phyloP scores from a whole-genome alignment of 345 rosid genomes.

The Euphorbia peplus region DNA sequence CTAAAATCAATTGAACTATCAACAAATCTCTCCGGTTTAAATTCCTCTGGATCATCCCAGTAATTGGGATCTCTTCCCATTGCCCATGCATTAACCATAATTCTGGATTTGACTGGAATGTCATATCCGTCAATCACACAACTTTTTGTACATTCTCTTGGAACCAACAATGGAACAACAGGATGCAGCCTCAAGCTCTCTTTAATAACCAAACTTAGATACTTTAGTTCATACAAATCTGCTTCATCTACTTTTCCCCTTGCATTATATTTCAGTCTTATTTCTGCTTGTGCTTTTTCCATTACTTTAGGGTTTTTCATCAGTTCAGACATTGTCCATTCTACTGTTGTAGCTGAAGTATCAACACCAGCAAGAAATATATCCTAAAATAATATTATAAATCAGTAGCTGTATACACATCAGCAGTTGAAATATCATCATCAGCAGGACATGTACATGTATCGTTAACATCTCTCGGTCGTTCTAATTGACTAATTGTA shows the following conservation, averaged over 20 bases:
- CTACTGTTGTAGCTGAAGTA: background rate
- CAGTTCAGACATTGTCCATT: slow-evolving; percentile 16
- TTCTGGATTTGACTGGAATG: background rate
- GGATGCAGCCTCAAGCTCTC: slow-evolving; percentile 10
- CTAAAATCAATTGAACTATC: background rate
- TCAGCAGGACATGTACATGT: too few species aligned
- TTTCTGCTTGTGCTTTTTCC: slow-evolving; percentile 26
- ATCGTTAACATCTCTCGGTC: too few species aligned
- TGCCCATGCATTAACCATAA: slow-evolving; percentile 5
- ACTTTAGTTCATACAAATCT: slow-evolving; percentile 1
- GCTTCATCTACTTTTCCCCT: slow-evolving; percentile 18
- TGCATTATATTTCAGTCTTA: slow-evolving; percentile 11
- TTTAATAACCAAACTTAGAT: background rate
- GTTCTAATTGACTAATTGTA: too few species aligned
- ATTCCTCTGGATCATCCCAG: slow-evolving; percentile 6
- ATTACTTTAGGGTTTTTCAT: slow-evolving; percentile 16
- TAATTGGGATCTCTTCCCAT: background rate
- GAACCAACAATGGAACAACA: background rate
- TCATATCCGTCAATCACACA: background rate
- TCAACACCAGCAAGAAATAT: background rate
- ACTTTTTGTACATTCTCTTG: slow-evolving; percentile 5
- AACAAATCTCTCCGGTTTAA: slow-evolving; percentile 13
- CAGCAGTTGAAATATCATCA: too few species aligned
- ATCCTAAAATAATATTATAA: background rate
- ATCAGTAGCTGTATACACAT: too few species aligned